Conservation (phyloP, 768 basidiomycete species). For the Cantharellus anzutake region DNA sequence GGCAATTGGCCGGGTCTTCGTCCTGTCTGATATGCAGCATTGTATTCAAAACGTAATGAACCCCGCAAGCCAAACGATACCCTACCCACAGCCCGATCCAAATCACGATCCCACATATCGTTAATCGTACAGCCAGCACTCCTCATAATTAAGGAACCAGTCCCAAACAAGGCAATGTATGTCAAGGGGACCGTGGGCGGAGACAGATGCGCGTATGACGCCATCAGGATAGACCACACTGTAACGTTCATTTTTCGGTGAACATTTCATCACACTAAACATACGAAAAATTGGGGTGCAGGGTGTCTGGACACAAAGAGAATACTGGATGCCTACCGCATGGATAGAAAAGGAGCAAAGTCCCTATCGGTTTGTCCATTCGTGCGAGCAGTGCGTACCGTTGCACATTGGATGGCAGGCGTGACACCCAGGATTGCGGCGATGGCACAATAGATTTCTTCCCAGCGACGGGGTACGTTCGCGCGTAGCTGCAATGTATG, state of each 20-base stretch:
- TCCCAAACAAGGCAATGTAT: constrained; percentile 67
- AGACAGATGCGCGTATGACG: constrained; percentile 55
- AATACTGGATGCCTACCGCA: constrained; percentile 36
- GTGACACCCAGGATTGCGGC: constrained; percentile 36
- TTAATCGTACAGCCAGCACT: constrained; percentile 98
- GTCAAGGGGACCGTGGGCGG: constrained; percentile 50
- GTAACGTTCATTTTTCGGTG: background rate
- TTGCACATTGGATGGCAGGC: constrained; percentile 33
- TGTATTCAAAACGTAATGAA: background rate
- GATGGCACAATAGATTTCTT: background rate
- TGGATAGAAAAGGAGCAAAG: constrained; percentile 78
- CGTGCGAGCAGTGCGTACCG: constrained; percentile 81
- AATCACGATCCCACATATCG: constrained; percentile 91
- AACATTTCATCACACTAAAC: background rate
- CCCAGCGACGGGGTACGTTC: no score
- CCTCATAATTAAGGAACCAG: constrained; percentile 88
- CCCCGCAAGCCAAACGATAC: constrained; percentile 1
- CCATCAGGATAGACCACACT: constrained; percentile 99
- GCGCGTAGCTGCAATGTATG: no score
- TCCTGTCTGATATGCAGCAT: constrained; percentile 41
- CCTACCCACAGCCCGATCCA: constrained; percentile 83
- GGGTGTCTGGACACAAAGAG: background rate
- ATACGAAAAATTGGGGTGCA: background rate
- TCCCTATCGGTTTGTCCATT: constrained; percentile 93
- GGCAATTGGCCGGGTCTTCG: constrained; percentile 74